These are phyloP conservation scores for Rhodotorula sp. DNA, from an alignment of 1,284 basidiomycete species.

Conservation along the genomic window DNA sequence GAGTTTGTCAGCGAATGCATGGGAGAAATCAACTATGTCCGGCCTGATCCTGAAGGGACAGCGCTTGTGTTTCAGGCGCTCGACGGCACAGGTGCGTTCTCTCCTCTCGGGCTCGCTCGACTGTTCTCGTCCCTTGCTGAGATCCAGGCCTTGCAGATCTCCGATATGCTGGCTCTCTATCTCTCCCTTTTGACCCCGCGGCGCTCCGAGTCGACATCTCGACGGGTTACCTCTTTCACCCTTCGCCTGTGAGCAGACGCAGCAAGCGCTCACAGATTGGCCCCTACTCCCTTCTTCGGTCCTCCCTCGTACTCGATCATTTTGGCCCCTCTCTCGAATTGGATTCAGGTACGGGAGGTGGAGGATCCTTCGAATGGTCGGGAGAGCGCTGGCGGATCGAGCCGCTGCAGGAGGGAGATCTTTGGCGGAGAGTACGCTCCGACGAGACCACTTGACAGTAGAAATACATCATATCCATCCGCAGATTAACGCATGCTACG, in stretches of 20 bases:
- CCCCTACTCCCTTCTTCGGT: conserved; percentile 43
- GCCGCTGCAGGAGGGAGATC: background rate
- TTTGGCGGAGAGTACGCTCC: background rate
- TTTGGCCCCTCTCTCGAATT: conserved; percentile 42
- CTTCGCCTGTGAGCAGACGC: conserved; percentile 25
- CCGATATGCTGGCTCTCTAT: conserved; percentile 43
- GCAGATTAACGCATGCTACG: background rate
- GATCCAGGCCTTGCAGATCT: conserved; percentile 28
- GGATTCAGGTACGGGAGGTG: conserved; percentile 12
- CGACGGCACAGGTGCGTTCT: conserved; percentile 8
- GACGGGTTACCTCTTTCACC: conserved; percentile 48
- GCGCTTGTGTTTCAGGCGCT: conserved; percentile 48
- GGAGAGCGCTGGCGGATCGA: conserved; percentile 1
- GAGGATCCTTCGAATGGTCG: conserved; percentile 3
- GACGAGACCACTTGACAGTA: background rate
- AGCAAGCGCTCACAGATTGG: conserved; percentile 32
- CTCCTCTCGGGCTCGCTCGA: background rate
- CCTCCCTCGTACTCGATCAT: conserved; percentile 42
- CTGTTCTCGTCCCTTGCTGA: background rate
- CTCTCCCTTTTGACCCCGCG: conserved; percentile 40
- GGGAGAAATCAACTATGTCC: conserved; percentile 46
- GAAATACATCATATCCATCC: background rate
- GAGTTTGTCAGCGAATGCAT: conserved; percentile 47
- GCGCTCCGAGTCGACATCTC: conserved; percentile 40
- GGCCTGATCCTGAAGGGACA: conserved; percentile 43